Percentiles rank a stretch among this genome's conserved stretches.
These are phyloP conservation scores for Phycomyces nitens DNA, from an alignment of 192 early-diverging fungal genomes.

Conservation along the genomic window DNA sequence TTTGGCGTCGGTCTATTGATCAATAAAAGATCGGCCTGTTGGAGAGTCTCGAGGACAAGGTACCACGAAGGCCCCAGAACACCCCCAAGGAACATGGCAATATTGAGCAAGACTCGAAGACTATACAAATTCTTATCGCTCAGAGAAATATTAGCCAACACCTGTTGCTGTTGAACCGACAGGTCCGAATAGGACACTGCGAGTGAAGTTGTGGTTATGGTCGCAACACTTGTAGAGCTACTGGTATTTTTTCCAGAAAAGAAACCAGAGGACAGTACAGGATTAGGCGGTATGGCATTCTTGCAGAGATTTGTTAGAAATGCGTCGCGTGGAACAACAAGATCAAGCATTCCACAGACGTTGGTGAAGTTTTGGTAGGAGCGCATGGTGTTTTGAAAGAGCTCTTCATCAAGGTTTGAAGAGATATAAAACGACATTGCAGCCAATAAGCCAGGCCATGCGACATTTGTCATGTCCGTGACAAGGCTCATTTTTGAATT, in stretches of 20 bases:
- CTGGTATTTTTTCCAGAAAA: constrained; percentile 2
- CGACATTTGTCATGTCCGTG: constrained; percentile 71
- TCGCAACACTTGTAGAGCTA: constrained; percentile 8
- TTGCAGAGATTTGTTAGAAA: constrained; percentile 85
- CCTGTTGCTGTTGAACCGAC: constrained; percentile 31
- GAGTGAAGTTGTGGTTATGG: neutral
- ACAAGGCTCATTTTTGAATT: constrained; percentile 53
- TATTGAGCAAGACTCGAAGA: constrained; percentile 65
- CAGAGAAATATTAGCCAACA: constrained; percentile 42
- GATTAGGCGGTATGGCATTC: constrained; percentile 66
- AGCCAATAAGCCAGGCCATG: constrained; percentile 78
- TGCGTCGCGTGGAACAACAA: constrained; percentile 79
- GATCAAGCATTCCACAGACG: constrained; percentile 75
- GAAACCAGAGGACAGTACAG: constrained; percentile 30
- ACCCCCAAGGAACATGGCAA: constrained; percentile 69
- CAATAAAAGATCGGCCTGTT: constrained; percentile 79
- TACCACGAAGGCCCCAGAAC: constrained; percentile 85
- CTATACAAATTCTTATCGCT: constrained; percentile 78
- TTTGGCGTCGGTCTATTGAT: constrained; percentile 40
- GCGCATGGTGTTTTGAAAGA: constrained; percentile 71
- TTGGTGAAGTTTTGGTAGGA: constrained; percentile 74
- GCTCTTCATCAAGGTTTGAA: constrained; percentile 75
- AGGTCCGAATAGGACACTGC: constrained; percentile 28
- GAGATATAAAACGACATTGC: constrained; percentile 74
- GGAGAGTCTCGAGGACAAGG: constrained; percentile 81